Evolutionary conservation across 1,284 basidiomycete species (phyloP), one percentile per base, ranked within the genome.

Genomic region (Marasmius sp.): DNA sequence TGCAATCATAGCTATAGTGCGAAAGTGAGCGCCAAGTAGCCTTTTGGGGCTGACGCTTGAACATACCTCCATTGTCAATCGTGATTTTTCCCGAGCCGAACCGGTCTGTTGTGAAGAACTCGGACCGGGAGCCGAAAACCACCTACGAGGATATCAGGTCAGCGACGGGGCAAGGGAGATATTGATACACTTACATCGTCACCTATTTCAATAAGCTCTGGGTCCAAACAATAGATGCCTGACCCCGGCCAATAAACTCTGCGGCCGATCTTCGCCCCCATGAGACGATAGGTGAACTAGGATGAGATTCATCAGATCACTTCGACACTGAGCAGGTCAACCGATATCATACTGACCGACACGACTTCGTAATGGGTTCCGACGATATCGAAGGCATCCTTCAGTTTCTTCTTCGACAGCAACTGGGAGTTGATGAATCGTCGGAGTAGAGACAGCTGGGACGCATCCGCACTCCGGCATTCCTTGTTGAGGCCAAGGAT

Each of bases 241-340:
- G 77, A 78, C 10, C 77, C 77, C 12, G 80, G 80, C 80, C 80
- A 81, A 66, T 81, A 82, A n/a, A 82, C 75, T 6, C 77, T 74
- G 62, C 74, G 71, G 18, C 80, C 80, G 22, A 81, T 70, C 68
- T 79, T 80, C 27, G 80, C 79, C 20, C 80, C 80, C 80, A 81
- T 81, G 37, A 72, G 69, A 6, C 79, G 72, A 64, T 76, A 81
- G 11, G 76, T 69, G 38, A 77, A 65, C 70, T 79, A 67, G 18
- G 11, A 37, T 45, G 56, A n/a, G 18, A 6, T 12, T 45, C 36
- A 27, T 18, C 14, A 20, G 43, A 18, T 36, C 27, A 38, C 10
- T 48, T 10, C 14, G 12, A 33, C 38, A 12, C 3, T 5, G 48
- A 14, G 58, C 27, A 9, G 48, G 11, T 16, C 34, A 51, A 20